Conservation (phyloP, 768 basidiomycete genomes). For the Lanmaoa pseudosensibilis region DNA sequence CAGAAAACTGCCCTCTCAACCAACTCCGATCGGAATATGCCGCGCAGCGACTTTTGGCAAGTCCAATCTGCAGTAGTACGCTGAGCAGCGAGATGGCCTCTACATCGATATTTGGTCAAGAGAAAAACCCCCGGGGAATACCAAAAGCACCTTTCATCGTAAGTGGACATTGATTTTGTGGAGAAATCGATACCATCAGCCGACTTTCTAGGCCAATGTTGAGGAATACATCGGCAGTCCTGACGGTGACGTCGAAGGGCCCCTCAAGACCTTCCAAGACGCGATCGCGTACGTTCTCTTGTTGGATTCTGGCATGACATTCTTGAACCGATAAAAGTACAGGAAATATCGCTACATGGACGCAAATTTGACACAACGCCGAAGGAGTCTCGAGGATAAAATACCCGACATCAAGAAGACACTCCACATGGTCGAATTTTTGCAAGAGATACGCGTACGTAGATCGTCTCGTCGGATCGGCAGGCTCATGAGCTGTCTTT, state of each 20-base stretch:
- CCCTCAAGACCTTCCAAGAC: conserved; percentile 83
- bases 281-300: conserved; percentile 76
- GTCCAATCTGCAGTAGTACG: background rate
- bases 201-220: conserved; percentile 67
- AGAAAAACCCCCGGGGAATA: conserved; percentile 88
- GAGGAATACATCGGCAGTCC: conserved; percentile 81
- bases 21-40: conserved; percentile 30
- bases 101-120: conserved; percentile 34
- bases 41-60: background rate
- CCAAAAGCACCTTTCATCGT: conserved; percentile 96
- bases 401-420: conserved; percentile 96
- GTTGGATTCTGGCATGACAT: conserved; percentile 5
- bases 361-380: conserved; percentile 72
- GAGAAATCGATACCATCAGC: background rate
- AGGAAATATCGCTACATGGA: conserved; percentile 99
- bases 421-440: conserved; percentile 80
- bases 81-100: conserved; percentile 19
- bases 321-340: conserved; percentile 32
- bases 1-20: background rate
- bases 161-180: conserved; percentile 28
- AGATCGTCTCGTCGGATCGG: background rate
- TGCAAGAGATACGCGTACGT: conserved; percentile 70
- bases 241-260: conserved; percentile 73
- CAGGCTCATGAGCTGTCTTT: background rate
- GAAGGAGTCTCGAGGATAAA: conserved; percentile 83